phyloP scores from a whole-genome alignment of 192 early-diverging fungal species.

The Linnemannia elongata region DNA sequence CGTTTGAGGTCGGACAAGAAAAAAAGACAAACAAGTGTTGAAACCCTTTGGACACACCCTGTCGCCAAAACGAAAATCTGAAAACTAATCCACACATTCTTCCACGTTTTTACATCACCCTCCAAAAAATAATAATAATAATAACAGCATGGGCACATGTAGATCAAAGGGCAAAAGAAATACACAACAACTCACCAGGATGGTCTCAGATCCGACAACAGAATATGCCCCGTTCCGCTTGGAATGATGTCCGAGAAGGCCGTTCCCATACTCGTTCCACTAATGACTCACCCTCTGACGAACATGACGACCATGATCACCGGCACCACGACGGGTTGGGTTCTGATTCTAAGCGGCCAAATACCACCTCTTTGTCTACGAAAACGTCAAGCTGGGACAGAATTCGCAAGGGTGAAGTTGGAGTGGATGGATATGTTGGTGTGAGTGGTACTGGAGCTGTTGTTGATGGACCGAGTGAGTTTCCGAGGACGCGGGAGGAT shows the following conservation, averaged over 20 bases:
- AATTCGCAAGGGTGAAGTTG: background rate
- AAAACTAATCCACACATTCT: background rate
- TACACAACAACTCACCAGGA: slow-evolving; percentile 18
- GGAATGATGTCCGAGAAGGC: slow-evolving; percentile 36
- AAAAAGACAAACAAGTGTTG: too few relatives aligned
- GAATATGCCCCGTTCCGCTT: slow-evolving; percentile 44
- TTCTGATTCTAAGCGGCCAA: background rate
- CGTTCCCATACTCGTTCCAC: background rate
- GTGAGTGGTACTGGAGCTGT: background rate
- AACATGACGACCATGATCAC: slow-evolving; percentile 6
- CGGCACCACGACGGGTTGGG: background rate
- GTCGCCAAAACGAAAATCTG: background rate
- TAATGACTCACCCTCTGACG: background rate
- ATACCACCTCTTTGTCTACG: background rate
- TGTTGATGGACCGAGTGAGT: slow-evolving; percentile 40
- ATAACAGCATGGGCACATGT: slow-evolving; percentile 36
- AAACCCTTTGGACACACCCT: too few relatives aligned
- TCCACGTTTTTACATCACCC: background rate
- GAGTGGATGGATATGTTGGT: background rate
- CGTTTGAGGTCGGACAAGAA: too few relatives aligned
- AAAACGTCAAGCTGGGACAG: slow-evolving; percentile 31
- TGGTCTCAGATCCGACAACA: slow-evolving; percentile 44
- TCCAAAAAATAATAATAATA: too few relatives aligned
- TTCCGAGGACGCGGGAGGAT: slow-evolving; percentile 48
- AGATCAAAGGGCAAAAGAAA: slow-evolving; percentile 31